Conservation (phyloP, 2,329 filamentous ascomycete genomes). For the Sclerotiophoma versabilis region DNA sequence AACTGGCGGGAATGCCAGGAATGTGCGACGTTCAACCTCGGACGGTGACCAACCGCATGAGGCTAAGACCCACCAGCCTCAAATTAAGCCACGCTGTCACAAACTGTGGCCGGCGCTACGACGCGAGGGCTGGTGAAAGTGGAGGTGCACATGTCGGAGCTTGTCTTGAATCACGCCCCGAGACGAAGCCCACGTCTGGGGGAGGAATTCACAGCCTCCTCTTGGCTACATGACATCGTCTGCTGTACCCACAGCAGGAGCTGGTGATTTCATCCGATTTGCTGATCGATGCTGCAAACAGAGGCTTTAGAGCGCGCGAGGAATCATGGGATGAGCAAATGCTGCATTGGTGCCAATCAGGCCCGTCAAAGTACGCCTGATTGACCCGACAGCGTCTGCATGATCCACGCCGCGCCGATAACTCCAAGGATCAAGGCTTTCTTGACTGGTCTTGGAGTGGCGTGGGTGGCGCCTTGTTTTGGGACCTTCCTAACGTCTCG, state of each 20-base stretch:
- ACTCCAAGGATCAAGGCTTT: constrained; percentile 29
- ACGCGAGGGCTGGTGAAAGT: constrained; percentile 30
- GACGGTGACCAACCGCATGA: constrained; percentile 21
- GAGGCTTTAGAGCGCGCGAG: constrained; percentile 36
- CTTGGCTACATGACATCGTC: constrained; percentile 27
- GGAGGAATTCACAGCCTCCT: constrained; percentile 13
- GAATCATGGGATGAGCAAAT: constrained; percentile 28
- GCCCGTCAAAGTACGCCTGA: constrained; percentile 20
- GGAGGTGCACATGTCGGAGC: constrained; percentile 26
- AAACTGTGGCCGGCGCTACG: constrained; percentile 19
- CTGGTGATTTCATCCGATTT: constrained; percentile 15
- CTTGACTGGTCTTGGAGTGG: constrained; percentile 35
- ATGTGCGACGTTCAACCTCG: constrained; percentile 22
- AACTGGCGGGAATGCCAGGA: constrained; percentile 24
- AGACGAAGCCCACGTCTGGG: constrained; percentile 26
- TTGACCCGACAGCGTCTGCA: constrained; percentile 24
- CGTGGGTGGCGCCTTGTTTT: constrained; percentile 41
- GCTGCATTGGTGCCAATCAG: constrained; percentile 33
- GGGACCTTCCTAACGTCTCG: constrained; percentile 15
- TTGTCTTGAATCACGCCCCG: constrained; percentile 28
- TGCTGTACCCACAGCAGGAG: constrained; percentile 14
- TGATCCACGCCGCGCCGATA: constrained; percentile 29
- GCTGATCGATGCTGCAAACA: constrained; percentile 37
- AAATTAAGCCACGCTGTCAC: constrained; percentile 39
- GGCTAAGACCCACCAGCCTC: constrained; percentile 38